phyloP scores from a whole-genome alignment of 2,329 filamentous ascomycete genomes.

The Aspergillus sp. region DNA sequence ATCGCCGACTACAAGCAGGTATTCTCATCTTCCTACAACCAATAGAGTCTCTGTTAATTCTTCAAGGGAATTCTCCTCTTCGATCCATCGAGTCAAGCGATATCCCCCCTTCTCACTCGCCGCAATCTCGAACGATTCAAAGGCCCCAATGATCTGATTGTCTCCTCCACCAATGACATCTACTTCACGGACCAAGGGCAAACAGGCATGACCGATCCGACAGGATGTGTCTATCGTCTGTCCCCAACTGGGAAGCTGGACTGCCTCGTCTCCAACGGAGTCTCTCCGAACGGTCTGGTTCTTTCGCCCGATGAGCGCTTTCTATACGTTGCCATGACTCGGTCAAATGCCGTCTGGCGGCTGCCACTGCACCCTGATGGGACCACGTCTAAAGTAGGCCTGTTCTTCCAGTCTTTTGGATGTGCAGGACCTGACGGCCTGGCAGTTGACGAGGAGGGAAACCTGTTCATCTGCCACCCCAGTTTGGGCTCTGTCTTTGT shows the following conservation, averaged over 20 bases:
- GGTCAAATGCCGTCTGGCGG: constrained; percentile 39
- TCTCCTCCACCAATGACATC: constrained; percentile 33
- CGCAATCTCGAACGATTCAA: constrained; percentile 41
- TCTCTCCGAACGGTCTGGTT: constrained; percentile 37
- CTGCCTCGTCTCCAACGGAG: constrained; percentile 32
- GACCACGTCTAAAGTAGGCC: constrained; percentile 33
- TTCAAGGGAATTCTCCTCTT: constrained; percentile 35
- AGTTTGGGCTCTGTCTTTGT: constrained; percentile 35
- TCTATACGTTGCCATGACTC: constrained; percentile 33
- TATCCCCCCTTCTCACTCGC: constrained; percentile 27
- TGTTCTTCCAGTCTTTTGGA: constrained; percentile 41
- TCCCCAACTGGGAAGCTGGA: constrained; percentile 33
- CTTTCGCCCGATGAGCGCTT: constrained; percentile 36
- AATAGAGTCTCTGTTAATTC: background rate
- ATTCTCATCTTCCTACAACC: background rate
- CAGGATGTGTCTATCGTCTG: constrained; percentile 36
- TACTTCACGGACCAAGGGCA: constrained; percentile 46
- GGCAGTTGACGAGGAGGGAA: constrained; percentile 36
- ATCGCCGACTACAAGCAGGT: constrained; percentile 43
- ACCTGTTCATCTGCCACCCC: constrained; percentile 32
- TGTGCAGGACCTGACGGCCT: constrained; percentile 38
- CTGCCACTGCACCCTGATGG: constrained; percentile 36
- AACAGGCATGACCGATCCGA: constrained; percentile 40
- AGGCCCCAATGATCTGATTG: constrained; percentile 39
- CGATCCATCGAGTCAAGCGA: constrained; percentile 21